phyloP scores from a whole-genome alignment of 2,329 filamentous ascomycete species.

The Dendryphion nanum region DNA sequence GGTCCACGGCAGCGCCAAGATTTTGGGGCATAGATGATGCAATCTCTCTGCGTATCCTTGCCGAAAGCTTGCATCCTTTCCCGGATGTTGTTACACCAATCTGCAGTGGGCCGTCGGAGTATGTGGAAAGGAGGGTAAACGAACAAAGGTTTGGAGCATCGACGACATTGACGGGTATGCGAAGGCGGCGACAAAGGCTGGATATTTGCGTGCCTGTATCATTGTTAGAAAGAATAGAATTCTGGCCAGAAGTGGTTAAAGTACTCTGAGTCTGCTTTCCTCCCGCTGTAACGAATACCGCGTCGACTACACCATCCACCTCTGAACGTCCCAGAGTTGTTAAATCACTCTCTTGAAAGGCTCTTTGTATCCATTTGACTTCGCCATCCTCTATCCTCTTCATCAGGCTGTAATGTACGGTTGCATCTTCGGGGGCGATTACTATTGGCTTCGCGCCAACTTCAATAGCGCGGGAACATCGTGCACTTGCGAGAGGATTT shows the following conservation, averaged over 20 bases:
- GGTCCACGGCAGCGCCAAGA: slow-evolving; percentile 73
- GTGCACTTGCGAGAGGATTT: slow-evolving; percentile 80
- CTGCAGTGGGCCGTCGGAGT: slow-evolving; percentile 87
- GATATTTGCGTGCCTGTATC: slow-evolving; percentile 65
- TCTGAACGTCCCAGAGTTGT: slow-evolving; percentile 76
- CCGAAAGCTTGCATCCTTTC: slow-evolving; percentile 88
- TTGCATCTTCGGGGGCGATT: slow-evolving; percentile 65
- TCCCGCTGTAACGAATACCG: slow-evolving; percentile 78
- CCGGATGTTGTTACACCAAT: slow-evolving; percentile 96
- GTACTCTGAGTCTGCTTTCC: slow-evolving; percentile 50
- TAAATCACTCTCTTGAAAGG: slow-evolving; percentile 71
- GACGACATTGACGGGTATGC: slow-evolving; percentile 90
- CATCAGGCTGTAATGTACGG: slow-evolving; percentile 60
- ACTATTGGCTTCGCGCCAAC: slow-evolving; percentile 80
- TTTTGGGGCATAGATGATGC: slow-evolving; percentile 72
- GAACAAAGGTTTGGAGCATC: slow-evolving; percentile 85
- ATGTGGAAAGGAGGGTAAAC: slow-evolving; percentile 84
- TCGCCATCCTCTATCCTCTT: slow-evolving; percentile 65
- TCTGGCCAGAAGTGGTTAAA: not conserved
- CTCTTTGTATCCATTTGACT: slow-evolving; percentile 63
- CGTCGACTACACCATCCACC: slow-evolving; percentile 76
- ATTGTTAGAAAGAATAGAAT: slow-evolving; percentile 7
- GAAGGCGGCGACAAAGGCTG: slow-evolving; percentile 68
- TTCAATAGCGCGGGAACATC: slow-evolving; percentile 75
- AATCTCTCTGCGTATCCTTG: slow-evolving; percentile 84